Evolutionary conservation across 352 stramenopile species (phyloP), one percentile per base, ranked within the genome.

Genomic region (Globisporangium viniferum): DNA sequence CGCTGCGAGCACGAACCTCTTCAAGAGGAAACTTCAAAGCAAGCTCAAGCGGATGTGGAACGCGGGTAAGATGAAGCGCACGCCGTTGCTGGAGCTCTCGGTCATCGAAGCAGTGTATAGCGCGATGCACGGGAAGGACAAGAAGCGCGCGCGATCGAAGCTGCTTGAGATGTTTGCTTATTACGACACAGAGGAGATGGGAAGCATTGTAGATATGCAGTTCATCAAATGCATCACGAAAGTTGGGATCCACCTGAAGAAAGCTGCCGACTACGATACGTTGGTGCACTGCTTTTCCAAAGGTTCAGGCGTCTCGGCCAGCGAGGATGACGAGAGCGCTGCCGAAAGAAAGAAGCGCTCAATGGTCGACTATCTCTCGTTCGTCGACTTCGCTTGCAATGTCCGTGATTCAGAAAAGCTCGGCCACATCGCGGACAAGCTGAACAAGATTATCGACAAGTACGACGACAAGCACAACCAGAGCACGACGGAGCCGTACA

Each of bases 381-480:
- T 93, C 59, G 61, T 86, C 24, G 82, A 93, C 41, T 93, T 90
- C 73, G 79, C 79, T 0, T 89, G 78, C 70, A 90, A 89, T 31
- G 77, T 84, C 3, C 79, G 80, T 1, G 82, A 90, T 72, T 90
- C 82, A 8, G 82, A 85, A 36, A 85, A 80, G 54, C 66, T 92
- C 7, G 82, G 81, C 51, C 73, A 80, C 53, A 72, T 91, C 14
- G 82, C 78, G 1, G 62, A 76, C 41, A 80, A 76, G 24, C 68
- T 93, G 12, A 79, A 80, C 31, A 62, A 68, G 2, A 71, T 66
- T 14, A 89, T 93, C 18, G 67, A 68, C 5, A 74, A 76, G 18
- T 93, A 84, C 59, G 73, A 90, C 39, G 76, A 78, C n/a, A 89
- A 85, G 59, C 69, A 79, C 56, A 79, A 79, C 29, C 69, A 73